Evolutionary conservation across 805 yeast species (phyloP).

Genomic region (Yamadazyma nakazawae): DNA sequence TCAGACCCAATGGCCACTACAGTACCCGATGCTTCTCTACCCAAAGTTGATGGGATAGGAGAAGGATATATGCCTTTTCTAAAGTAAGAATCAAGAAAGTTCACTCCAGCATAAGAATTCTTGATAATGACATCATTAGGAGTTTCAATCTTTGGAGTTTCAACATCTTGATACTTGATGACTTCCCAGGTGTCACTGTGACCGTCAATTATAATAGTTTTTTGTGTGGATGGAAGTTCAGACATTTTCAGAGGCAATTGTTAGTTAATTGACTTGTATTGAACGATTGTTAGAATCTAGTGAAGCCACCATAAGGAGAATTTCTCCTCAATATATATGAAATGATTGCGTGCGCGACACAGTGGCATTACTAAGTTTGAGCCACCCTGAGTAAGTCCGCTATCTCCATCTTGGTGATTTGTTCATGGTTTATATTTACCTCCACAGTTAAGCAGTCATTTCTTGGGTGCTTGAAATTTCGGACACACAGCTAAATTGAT

Average conservation of each 20-base stretch:
- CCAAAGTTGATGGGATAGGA: slow-evolving; percentile 57
- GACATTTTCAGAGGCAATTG: not conserved
- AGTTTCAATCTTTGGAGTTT: slow-evolving; percentile 55
- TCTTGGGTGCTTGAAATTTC: not conserved
- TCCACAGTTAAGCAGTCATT: not conserved
- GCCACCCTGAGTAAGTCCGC: no score
- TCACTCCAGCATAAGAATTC: slow-evolving; percentile 75
- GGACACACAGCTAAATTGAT: not conserved
- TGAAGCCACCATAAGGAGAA: no score
- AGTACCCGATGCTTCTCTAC: slow-evolving; percentile 72
- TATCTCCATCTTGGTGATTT: no score
- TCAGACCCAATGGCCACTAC: slow-evolving; percentile 61
- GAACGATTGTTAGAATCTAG: not conserved
- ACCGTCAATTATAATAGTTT: slow-evolving; percentile 52
- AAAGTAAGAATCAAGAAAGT: slow-evolving; percentile 80
- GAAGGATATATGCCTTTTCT: slow-evolving; percentile 73
- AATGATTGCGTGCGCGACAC: no score
- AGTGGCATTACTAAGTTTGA: no score
- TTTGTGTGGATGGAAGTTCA: slow-evolving; percentile 52
- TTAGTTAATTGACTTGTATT: not conserved
- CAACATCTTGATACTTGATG: slow-evolving; percentile 51
- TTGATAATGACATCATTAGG: slow-evolving; percentile 62
- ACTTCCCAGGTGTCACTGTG: slow-evolving; percentile 56
- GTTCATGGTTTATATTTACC: no score
- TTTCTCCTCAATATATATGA: no score